Evolutionary conservation across 2,329 filamentous ascomycete species (phyloP), one percentile per base, ranked within the genome.

Genomic region (Colletotrichum cuscutae): DNA sequence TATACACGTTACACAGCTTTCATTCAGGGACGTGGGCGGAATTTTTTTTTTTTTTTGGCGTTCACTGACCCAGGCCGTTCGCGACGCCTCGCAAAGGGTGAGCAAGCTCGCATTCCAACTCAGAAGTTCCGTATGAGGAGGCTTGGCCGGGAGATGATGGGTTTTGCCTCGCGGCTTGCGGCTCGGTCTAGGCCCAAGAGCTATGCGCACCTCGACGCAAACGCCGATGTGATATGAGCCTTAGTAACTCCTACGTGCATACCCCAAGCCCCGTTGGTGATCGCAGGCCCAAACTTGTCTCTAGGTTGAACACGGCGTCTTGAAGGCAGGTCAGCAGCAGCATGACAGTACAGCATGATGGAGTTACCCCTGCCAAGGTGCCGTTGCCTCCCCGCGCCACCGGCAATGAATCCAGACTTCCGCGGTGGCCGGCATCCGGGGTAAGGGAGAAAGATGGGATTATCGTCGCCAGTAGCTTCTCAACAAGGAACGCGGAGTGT

Each of bases 361-460:
- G 64, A 49, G n/a, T 3, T 7, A 35, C 13, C 37, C 57, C 68
- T 68, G 68, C 57, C 68, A 61, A 61, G 46, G 11, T 53, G 12
- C 26, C 28, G 64, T 56, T 30, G 15, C 42, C 11, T 49, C 42
- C 22, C 53, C 64, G 64, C 62, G 46, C 63, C 58, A 63, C 65
- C 66, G 58, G 65, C 53, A 49, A 12, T 12, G n/a, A 35, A 54
- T 54, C 62, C 30, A 59, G 46, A 49, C 56, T 56, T 46, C 37
- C 19, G 22, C 53, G 58, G 58, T 24, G 28, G 26, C 58, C 42
- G 42, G 42, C 42, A 49, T n/a, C 15, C 42, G 42, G 19, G 42
- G 42, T 42, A n/a, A 9, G 19, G 42, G 42, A 49, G n/a, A 8
- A n/a, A 69, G 46, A 68, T 68, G 65, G 65, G 65, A 28, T 62